Evolutionary conservation across 257 asterid genomes (phyloP).

Genomic region (Lithospermum erythrorhizon): DNA sequence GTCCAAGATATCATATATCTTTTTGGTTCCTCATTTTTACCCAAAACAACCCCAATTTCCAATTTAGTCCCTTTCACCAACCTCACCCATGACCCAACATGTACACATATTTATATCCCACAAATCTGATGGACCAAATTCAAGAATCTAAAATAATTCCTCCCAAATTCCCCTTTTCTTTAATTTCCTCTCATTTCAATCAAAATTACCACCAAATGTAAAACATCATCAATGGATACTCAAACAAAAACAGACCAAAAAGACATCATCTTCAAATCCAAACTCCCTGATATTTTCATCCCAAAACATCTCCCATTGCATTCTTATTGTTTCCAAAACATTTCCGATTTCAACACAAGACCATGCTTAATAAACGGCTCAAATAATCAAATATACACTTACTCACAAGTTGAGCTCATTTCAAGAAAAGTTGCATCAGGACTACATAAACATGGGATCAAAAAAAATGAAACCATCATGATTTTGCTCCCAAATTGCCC

Average conservation of each 20-base stretch:
- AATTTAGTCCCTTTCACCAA: neutral
- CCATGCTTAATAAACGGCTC: constrained; percentile 25
- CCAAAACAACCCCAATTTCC: constrained; percentile 1
- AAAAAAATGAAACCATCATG: constrained; percentile 26
- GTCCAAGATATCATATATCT: neutral
- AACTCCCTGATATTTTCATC: constrained; percentile 29
- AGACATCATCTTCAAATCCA: constrained; percentile 25
- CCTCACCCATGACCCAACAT: neutral
- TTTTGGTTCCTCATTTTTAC: neutral
- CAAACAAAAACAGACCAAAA: constrained; percentile 4
- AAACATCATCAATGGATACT: neutral
- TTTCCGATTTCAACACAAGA: constrained; percentile 17
- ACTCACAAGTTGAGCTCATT: constrained; percentile 19
- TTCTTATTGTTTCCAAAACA: constrained; percentile 24
- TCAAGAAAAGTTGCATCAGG: constrained; percentile 21
- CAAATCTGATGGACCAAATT: neutral
- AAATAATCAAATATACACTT: constrained; percentile 14
- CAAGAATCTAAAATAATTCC: neutral
- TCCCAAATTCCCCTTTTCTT: neutral
- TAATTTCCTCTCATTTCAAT: neutral
- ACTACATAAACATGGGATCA: constrained; percentile 17
- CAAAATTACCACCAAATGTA: too few species aligned
- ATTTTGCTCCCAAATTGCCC: constrained; percentile 25
- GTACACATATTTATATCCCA: neutral
- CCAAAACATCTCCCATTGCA: constrained; percentile 29